Conservation (phyloP, 208 protist species). For the Leptomonas seymouri region DNA sequence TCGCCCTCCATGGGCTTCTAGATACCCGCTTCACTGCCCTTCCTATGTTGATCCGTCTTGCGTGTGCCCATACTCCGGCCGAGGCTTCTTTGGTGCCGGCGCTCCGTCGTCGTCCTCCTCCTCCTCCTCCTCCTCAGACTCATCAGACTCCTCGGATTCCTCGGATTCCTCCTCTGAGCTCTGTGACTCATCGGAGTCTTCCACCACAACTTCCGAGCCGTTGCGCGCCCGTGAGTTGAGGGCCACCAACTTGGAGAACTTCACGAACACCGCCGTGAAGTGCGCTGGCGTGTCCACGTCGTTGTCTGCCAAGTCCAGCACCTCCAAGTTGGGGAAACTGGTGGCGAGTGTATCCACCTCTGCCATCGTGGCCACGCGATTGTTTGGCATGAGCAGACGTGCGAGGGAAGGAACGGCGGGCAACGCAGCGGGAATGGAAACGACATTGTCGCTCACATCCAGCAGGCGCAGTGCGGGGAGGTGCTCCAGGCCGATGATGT, state of each 20-base stretch:
- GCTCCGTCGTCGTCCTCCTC: too few species aligned
- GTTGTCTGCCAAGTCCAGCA: conserved; percentile 74
- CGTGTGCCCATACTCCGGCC: not conserved
- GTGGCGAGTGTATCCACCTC: conserved; percentile 60
- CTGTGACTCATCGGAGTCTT: conserved; percentile 33
- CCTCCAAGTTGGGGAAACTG: conserved; percentile 64
- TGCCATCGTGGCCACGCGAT: conserved; percentile 44
- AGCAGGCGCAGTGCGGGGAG: conserved; percentile 56
- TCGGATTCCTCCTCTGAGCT: conserved; percentile 28
- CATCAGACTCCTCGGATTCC: conserved; percentile 3
- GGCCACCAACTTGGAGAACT: conserved; percentile 53
- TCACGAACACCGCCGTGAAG: conserved; percentile 53
- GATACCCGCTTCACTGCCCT: not conserved
- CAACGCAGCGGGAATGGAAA: conserved; percentile 37
- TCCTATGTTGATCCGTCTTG: not conserved
- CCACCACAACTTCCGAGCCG: conserved; percentile 54
- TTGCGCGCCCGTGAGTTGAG: conserved; percentile 59
- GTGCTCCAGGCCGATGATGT: conserved; percentile 31
- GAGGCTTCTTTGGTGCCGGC: not conserved
- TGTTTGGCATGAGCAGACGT: conserved; percentile 77
- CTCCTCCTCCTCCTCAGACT: conserved; percentile 9
- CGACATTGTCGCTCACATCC: conserved; percentile 86
- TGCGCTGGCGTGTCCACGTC: conserved; percentile 43
- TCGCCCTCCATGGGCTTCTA: not conserved
- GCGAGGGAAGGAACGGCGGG: conserved; percentile 34